Evolutionary conservation across 768 basidiomycete genomes (phyloP), one percentile per base, ranked within the genome.

Genomic region (Leccinum aurantiacum): DNA sequence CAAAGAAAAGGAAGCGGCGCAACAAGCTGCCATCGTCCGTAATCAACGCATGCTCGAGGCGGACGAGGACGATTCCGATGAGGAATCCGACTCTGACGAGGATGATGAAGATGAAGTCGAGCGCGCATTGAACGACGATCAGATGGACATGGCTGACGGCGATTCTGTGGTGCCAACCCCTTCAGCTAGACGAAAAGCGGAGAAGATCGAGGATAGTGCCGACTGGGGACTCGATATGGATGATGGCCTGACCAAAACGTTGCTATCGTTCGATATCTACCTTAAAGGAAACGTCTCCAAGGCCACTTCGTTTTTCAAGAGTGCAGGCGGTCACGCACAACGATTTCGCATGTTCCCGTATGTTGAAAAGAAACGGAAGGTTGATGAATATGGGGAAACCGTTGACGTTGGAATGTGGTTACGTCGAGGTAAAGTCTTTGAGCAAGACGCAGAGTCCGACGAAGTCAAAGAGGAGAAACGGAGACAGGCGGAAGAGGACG

Each of bases 311-410:
- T 95, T 94, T 77, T 96, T 95, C 81, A 94, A 93, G 73, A 88
- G 78, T 59, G 78, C 85, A 9, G 85, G 85, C 14, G 79, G 81
- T 10, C 87, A 90, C 64, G 77, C 82, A 15, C 91, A 90, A 63
- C 80, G 97, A 55, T 98, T 91, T 73, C 82, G 96, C 63, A 98
- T 98, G 95, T 98, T 98, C 76, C 97, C 97, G 0, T 95, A 93
- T 64, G 86, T 96, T 29, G 96, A 98, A 76, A 89, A 92, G 75
- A 92, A 90, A 69, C 79, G 93, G 64, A 83, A 91, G 64, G 91
- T 98, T 22, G 97, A 99, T 70, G 92, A 91, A 65, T 99, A 93
- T 71, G 97, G 97, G 9, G 97, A 99, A 78, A 90, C 87, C 10
- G 80, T 98, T 54, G 97, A 98, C 73, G 90, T 98, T 6, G 94